A percentile compares a stretch with the other conserved stretches of the same genome.
Evolutionary conservation across 345 rosid species (phyloP).

Genomic region (Eucalyptus polyanthemos): DNA sequence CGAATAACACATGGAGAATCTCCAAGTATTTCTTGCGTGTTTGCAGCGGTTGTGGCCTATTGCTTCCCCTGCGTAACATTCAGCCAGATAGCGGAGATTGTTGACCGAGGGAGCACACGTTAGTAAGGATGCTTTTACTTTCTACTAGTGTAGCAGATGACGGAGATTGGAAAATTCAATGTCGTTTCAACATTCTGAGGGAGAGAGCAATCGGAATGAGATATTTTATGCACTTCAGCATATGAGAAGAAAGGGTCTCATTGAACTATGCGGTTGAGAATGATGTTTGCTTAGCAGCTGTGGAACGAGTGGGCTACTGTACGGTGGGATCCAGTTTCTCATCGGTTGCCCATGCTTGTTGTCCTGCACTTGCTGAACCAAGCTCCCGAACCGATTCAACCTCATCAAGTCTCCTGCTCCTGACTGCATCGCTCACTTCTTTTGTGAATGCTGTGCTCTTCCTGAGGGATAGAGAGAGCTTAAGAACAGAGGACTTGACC

Average conservation of each 20-base stretch:
- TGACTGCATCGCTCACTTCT: background rate
- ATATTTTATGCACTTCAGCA: background rate
- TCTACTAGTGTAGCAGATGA: background rate
- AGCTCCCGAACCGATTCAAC: background rate
- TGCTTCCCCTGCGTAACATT: no score
- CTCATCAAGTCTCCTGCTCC: background rate
- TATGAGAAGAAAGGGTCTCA: background rate
- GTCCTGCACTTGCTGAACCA: background rate
- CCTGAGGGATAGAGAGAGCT: slow-evolving; percentile 5
- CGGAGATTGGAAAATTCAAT: background rate
- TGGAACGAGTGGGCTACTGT: background rate
- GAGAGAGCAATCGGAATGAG: background rate
- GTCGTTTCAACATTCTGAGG: background rate
- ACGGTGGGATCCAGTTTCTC: background rate
- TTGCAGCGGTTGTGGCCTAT: no score
- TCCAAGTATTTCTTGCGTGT: no score
- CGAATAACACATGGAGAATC: no score
- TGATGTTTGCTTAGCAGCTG: background rate
- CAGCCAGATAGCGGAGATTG: no score
- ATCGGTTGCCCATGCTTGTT: background rate
- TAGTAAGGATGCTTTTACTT: no score
- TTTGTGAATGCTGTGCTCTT: slow-evolving; percentile 1
- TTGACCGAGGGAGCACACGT: no score
- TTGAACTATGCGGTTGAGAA: background rate
- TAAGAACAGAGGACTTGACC: background rate